A percentile compares a stretch with the other conserved stretches of the same genome.
Conservation (phyloP, 2,329 filamentous ascomycete species). For the Corniculantispora saksenae region DNA sequence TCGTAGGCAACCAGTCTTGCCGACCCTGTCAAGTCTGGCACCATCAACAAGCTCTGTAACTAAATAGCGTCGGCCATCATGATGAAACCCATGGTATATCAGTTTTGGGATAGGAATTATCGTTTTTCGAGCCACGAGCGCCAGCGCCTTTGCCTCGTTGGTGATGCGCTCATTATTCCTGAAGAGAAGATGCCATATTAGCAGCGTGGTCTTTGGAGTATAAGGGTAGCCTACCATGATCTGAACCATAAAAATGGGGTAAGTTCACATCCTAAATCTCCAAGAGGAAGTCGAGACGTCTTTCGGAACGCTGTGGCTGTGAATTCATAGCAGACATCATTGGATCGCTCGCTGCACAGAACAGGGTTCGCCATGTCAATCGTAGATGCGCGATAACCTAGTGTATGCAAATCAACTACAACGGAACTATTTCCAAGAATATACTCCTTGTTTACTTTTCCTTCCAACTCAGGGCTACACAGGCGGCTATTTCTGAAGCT, state of each 20-base stretch:
- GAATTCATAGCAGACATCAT: conserved; percentile 10
- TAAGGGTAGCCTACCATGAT: neutral
- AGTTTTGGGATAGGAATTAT: conserved; percentile 21
- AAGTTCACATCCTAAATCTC: neutral
- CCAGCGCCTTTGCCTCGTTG: conserved; percentile 21
- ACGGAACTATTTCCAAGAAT: too few relatives aligned
- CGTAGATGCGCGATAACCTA: too few relatives aligned
- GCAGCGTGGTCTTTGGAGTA: neutral
- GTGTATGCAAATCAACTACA: too few relatives aligned
- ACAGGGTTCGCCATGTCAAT: neutral
- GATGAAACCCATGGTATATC: conserved; percentile 14
- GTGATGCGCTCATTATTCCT: conserved; percentile 23
- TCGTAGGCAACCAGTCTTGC: neutral
- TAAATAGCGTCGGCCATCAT: conserved; percentile 20
- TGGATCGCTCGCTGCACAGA: neutral
- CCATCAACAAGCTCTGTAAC: conserved; percentile 18
- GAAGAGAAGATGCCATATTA: neutral
- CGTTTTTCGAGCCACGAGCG: conserved; percentile 13
- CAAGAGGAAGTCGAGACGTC: conserved; percentile 8
- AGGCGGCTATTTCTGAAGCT: too few relatives aligned
- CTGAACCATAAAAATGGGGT: conserved; percentile 14
- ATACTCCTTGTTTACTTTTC: too few relatives aligned
- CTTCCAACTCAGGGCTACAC: too few relatives aligned
- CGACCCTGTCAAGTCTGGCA: neutral
- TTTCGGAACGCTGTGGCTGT: conserved; percentile 17